These are phyloP conservation scores for Cladosporium cucumerinum DNA, from an alignment of 2,329 filamentous ascomycete species.

Conservation along the genomic window DNA sequence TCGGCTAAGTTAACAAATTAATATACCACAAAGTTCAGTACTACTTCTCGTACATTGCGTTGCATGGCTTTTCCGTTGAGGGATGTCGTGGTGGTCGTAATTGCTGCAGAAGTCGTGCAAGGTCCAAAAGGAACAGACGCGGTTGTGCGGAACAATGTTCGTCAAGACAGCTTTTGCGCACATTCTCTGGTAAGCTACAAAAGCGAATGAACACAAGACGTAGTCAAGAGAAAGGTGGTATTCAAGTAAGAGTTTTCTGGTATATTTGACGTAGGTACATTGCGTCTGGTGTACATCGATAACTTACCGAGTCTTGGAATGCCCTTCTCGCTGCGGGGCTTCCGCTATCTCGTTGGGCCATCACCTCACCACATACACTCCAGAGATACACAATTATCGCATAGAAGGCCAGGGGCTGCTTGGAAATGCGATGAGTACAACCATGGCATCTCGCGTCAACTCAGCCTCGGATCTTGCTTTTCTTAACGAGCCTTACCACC, in stretches of 20 bases:
- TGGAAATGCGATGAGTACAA: background rate
- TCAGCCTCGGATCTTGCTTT: slow-evolving; percentile 27
- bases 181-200: background rate
- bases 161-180: background rate
- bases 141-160: background rate
- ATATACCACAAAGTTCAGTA: background rate
- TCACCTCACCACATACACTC: background rate
- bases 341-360: background rate
- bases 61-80: background rate
- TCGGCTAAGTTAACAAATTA: background rate
- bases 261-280: background rate
- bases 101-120: background rate
- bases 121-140: background rate
- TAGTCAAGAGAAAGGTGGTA: background rate
- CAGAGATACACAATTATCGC: background rate
- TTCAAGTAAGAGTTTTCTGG: background rate
- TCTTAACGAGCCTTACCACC: slow-evolving; percentile 43
- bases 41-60: background rate
- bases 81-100: background rate
- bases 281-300: background rate
- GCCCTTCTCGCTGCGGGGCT: background rate
- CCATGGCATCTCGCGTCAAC: slow-evolving; percentile 4
- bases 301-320: background rate
- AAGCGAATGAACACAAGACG: background rate
- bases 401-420: background rate